Evolutionary conservation across 768 basidiomycete genomes (phyloP), one percentile per base, ranked within the genome.

Genomic region (Mycena haematopus): DNA sequence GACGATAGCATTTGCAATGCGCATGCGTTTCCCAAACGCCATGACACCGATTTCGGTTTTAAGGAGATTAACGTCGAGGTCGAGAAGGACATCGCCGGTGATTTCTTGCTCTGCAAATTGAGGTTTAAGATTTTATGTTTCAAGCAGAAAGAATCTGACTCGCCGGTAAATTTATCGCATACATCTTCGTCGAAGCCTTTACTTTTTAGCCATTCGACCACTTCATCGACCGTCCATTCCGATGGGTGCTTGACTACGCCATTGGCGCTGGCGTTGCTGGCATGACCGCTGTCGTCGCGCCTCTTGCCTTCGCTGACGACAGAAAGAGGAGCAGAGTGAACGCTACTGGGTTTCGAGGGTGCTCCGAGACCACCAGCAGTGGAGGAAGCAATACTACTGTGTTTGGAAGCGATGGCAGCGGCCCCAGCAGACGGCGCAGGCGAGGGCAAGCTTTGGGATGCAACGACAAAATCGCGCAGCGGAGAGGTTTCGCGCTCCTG

Each of bases 11-110:
- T 96, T 95, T 25, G 92, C 89, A 58, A 99, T 95, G 58, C 93
- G 88, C 74, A 93, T 83, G 19, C 97, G 92, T 73, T 97, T 97
- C 14, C 97, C 97, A 68, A 96, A 97, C 4, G 95, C 95, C 70
- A 84, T 79, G 66, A 99, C 94, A 24, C 95, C 97, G 56, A 99
- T 90, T 78, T 99, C 96, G 11, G 79, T 82, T 78, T 99, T 99
- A 69, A 99, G 88, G 17, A 97, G 82, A 70, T 90, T 91, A 57
- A 89, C 86, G 65, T 98, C 95, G 62, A 99, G 90, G 70, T 97
- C 96, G 58, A 99, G 87, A 8, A 99, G 85, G 33, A 99, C 93
- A 69, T 99, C 97, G 21, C 97, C 97, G 0, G 95, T 93, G 56
- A 99, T 99, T 78, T 99, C 97, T 86, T 99, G 95, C 77, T 99